A percentile compares a stretch with the other conserved stretches of the same genome.
Conservation (phyloP, 2,329 filamentous ascomycete genomes). For the Acrocalymma vagum region DNA sequence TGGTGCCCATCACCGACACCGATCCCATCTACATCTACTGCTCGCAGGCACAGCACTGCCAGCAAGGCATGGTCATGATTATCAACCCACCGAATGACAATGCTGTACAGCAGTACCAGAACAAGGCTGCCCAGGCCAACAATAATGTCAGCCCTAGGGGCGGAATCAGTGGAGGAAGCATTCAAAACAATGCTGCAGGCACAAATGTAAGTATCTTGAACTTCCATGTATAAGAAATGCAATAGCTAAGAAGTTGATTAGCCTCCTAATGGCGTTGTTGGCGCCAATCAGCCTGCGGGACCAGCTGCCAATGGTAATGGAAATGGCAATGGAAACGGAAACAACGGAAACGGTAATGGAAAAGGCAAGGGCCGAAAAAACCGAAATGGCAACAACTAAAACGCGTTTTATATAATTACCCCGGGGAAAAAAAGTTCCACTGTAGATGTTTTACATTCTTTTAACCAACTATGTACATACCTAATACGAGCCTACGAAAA, state of each 20-base stretch:
- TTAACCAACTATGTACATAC: too few relatives aligned
- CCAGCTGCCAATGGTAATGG: background rate
- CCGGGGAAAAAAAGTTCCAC: too few relatives aligned
- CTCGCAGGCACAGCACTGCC: constrained; percentile 72
- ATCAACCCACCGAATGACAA: constrained; percentile 62
- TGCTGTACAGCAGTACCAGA: constrained; percentile 31
- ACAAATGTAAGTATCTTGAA: too few relatives aligned
- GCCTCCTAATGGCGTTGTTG: constrained; percentile 8
- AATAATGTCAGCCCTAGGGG: constrained; percentile 33
- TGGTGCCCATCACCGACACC: constrained; percentile 47
- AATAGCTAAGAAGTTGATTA: too few relatives aligned
- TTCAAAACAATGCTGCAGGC: constrained; percentile 30
- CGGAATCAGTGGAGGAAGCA: constrained; percentile 25
- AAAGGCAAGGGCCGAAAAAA: too few relatives aligned
- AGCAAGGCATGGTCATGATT: constrained; percentile 76
- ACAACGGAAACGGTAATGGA: too few relatives aligned
- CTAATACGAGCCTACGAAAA: too few relatives aligned
- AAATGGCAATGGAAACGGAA: too few relatives aligned
- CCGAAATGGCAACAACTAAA: too few relatives aligned
- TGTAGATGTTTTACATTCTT: too few relatives aligned
- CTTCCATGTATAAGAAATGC: too few relatives aligned
- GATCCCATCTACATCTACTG: constrained; percentile 82
- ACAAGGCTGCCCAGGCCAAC: constrained; percentile 33
- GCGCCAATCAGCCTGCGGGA: constrained; percentile 6
- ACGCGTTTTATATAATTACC: too few relatives aligned